Conservation (phyloP, 1,284 basidiomycete genomes). For the Violaceomyces palustris region DNA sequence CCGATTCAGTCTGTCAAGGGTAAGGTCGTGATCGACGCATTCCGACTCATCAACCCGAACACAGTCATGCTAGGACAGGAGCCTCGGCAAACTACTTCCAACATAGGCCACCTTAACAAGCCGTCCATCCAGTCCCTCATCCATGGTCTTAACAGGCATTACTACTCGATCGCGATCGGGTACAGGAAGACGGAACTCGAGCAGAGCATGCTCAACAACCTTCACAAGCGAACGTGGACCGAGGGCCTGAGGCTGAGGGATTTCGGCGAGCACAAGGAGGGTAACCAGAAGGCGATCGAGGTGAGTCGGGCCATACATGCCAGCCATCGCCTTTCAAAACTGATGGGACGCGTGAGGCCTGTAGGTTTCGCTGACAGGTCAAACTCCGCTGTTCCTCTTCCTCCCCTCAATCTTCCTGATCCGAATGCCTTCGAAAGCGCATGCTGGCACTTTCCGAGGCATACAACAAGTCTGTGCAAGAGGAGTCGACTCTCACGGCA, state of each 20-base stretch:
- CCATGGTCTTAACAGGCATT: constrained; percentile 52
- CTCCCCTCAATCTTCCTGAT: neutral
- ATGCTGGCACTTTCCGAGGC: constrained; percentile 49
- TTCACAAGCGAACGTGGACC: constrained; percentile 52
- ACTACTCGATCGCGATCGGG: constrained; percentile 52
- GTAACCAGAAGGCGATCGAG: constrained; percentile 48
- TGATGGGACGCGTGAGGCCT: too few species aligned
- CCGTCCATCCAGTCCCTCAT: constrained; percentile 79
- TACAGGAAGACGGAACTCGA: constrained; percentile 53
- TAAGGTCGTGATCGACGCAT: constrained; percentile 93
- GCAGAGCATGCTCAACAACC: constrained; percentile 52
- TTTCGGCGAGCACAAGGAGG: constrained; percentile 49
- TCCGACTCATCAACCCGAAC: constrained; percentile 61
- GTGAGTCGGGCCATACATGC: constrained; percentile 8
- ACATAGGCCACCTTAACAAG: constrained; percentile 98
- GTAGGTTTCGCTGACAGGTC: too few species aligned
- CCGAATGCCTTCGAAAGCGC: too few species aligned
- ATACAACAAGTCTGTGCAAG: constrained; percentile 52
- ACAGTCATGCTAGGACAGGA: constrained; percentile 69
- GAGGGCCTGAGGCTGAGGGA: constrained; percentile 48
- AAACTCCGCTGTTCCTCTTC: too few species aligned
- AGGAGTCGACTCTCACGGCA: constrained; percentile 43
- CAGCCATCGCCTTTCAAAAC: too few species aligned
- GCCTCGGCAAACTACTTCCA: constrained; percentile 93
- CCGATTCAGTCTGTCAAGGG: constrained; percentile 96